Evolutionary conservation across 2,329 filamentous ascomycete species (phyloP), one percentile per base, ranked within the genome.

Genomic region (Dothidotthia symphoricarpi): DNA sequence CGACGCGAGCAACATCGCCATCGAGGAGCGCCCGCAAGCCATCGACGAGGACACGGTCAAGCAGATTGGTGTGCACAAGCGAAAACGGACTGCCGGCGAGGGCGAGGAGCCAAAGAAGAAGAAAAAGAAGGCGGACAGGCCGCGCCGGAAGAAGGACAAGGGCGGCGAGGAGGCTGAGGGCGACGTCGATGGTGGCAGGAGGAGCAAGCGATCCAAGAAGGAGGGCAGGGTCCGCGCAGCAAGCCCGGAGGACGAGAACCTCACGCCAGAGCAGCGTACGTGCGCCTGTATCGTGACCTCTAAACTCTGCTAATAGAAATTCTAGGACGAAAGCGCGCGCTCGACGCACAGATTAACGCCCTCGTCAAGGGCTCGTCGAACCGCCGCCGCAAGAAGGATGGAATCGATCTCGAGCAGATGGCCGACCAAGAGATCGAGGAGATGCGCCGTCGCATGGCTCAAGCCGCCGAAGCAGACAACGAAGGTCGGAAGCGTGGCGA

Each of bases 371-470:
- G 86, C 53, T 82, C 86, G 38, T 88, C 87, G 56, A 77, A 83
- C 47, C 77, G 85, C 53, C 71, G 72, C 69, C 80, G 79, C 48
- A 91, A 88, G 75, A 88, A 88, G 74, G 86, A 90, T 62, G 90
- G 93, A 54, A 89, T 95, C 66, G 91, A 97, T 51, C 76, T 97
- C 31, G 90, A 96, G 64, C 84, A 88, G 57, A 84, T 86, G 69
- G 86, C 91, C 51, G 93, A 97, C 63, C 86, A 89, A 29, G 85
- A 94, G 60, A 89, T 98, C 48, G 88, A 88, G 40, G 77, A 85
- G 32, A 84, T 98, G 65, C 93, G 93, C 60, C 77, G 86, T 36
- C 82, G 83, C 39, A 98, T 98, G 90, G 89, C 93, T 52, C 78
- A 82, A 51, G 93, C 93, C 12, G 95, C 91, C 43, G 81, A 90